Percentiles rank a stretch among this genome's conserved stretches.
phyloP scores from a whole-genome alignment of 1,139 yeast genomes.

The Candida sp. region DNA sequence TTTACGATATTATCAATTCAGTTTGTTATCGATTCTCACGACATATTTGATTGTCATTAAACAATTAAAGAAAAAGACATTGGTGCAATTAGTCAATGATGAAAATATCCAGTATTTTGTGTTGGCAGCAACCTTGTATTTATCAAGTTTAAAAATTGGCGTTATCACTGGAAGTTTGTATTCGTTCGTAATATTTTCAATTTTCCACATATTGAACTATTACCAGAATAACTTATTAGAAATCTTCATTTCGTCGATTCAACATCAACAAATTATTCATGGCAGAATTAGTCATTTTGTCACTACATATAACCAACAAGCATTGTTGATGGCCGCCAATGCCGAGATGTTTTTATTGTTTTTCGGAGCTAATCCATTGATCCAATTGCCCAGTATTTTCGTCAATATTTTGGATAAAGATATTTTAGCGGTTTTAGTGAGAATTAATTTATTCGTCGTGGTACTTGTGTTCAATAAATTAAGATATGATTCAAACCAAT shows the following conservation, averaged over 20 bases:
- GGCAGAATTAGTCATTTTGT: slow-evolving; percentile 30
- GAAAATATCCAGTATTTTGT: slow-evolving; percentile 50
- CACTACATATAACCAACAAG: slow-evolving; percentile 41
- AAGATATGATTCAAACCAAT: slow-evolving; percentile 40
- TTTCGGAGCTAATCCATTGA: slow-evolving; percentile 8
- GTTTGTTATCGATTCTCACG: slow-evolving; percentile 38
- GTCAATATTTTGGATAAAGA: slow-evolving; percentile 16
- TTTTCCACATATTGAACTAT: slow-evolving; percentile 55
- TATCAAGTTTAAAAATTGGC: slow-evolving; percentile 27
- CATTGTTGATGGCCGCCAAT: slow-evolving; percentile 45
- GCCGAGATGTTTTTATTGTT: slow-evolving; percentile 31
- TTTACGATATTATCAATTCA: slow-evolving; percentile 30
- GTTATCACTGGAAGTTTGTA: slow-evolving; percentile 38
- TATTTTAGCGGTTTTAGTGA: slow-evolving; percentile 12
- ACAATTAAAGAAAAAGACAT: slow-evolving; percentile 29
- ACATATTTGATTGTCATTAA: slow-evolving; percentile 48
- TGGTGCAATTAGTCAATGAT: slow-evolving; percentile 26
- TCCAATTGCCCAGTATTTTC: slow-evolving; percentile 7
- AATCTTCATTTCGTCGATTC: slow-evolving; percentile 15
- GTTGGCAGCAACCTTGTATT: slow-evolving; percentile 37
- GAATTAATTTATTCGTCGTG: slow-evolving; percentile 19
- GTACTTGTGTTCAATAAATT: slow-evolving; percentile 43
- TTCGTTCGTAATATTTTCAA: slow-evolving; percentile 54
- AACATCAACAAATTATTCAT: slow-evolving; percentile 18
- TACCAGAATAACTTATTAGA: slow-evolving; percentile 31